A percentile compares a stretch with the other conserved stretches of the same genome.
Conservation (phyloP, 805 yeast species). For the Suhomyces prunicola region DNA sequence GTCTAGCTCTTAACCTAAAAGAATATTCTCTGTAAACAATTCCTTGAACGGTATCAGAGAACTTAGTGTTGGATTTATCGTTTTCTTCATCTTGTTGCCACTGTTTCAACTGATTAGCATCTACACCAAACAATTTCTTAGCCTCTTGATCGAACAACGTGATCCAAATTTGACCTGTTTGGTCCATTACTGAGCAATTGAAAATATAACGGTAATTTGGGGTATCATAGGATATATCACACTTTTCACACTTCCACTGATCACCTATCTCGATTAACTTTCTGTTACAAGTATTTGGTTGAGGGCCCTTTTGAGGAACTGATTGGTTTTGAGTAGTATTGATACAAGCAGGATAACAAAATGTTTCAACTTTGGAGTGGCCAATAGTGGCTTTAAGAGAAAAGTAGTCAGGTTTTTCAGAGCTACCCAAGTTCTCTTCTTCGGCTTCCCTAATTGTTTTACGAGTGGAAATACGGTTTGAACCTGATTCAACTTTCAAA, state of each 20-base stretch:
- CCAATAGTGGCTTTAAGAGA: conserved; percentile 70
- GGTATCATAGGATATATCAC: conserved; percentile 63
- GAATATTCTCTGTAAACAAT: conserved; percentile 64
- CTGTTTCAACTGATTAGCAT: conserved; percentile 59
- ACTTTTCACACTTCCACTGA: conserved; percentile 91
- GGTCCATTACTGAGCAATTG: conserved; percentile 73
- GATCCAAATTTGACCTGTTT: conserved; percentile 80
- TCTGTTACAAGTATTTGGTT: conserved; percentile 56
- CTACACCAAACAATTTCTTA: conserved; percentile 56
- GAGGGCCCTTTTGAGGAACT: conserved; percentile 8
- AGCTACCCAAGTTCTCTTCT: conserved; percentile 64
- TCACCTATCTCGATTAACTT: conserved; percentile 71
- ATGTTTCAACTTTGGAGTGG: conserved; percentile 67
- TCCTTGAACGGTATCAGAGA: conserved; percentile 44
- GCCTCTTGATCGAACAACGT: conserved; percentile 88
- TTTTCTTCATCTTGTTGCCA: conserved; percentile 32
- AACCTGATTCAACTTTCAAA: conserved; percentile 51
- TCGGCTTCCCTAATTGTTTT: conserved; percentile 65
- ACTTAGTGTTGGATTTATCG: conserved; percentile 33
- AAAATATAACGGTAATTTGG: conserved; percentile 82
- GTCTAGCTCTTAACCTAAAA: conserved; percentile 77
- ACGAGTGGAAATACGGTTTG: conserved; percentile 48
- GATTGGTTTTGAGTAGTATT: conserved; percentile 36
- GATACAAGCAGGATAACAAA: conserved; percentile 88
- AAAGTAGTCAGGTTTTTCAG: conserved; percentile 79